Evolutionary conservation across 208 protist genomes (phyloP).

Genomic region (Acanthamoeba culbertsoni): DNA sequence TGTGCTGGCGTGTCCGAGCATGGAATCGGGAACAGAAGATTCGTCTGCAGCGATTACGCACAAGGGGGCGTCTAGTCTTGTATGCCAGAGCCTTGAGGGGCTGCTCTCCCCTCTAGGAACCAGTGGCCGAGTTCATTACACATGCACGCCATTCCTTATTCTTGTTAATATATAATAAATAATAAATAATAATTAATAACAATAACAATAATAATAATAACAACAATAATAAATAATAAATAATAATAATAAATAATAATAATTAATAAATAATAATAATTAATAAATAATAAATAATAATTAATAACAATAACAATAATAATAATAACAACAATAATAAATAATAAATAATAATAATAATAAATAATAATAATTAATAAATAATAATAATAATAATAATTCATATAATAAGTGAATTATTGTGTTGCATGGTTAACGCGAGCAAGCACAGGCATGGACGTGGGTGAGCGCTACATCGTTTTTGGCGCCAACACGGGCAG

Average conservation of each 20-base stretch:
- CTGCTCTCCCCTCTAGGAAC: neutral
- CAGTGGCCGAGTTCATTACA: neutral
- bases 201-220: neutral
- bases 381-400: too few species aligned
- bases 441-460: constrained; percentile 21
- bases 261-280: neutral
- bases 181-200: neutral
- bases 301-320: too few species aligned
- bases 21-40: too few species aligned
- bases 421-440: too few species aligned
- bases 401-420: too few species aligned
- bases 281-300: too few species aligned
- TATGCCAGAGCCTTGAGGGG: neutral
- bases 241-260: neutral
- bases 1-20: too few species aligned
- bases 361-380: too few species aligned
- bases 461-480: neutral
- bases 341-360: too few species aligned
- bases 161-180: neutral
- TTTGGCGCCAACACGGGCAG: neutral
- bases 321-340: too few species aligned
- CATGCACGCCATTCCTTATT: neutral
- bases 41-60: too few species aligned
- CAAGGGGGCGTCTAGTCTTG: neutral
- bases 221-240: neutral